A percentile compares a stretch with the other conserved stretches of the same genome.
Conservation (phyloP, 1,139 yeast species). For the Suhomyces guaymorum region DNA sequence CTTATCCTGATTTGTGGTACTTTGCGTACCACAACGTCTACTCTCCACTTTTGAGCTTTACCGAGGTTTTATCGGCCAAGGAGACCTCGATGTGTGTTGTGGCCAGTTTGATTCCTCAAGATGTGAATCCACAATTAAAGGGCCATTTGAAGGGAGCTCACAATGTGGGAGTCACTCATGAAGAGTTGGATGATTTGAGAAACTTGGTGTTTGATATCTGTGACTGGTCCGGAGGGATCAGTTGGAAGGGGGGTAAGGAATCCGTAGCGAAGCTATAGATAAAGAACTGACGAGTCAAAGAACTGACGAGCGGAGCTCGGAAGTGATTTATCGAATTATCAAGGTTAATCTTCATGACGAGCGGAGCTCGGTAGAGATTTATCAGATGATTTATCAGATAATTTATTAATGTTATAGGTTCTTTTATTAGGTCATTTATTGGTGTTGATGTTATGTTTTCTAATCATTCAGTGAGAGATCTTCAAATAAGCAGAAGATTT, state of each 20-base stretch:
- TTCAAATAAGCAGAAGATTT: no score
- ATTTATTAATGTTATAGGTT: no score
- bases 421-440: no score
- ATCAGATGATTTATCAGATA: no score
- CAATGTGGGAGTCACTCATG: conserved; percentile 71
- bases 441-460: no score
- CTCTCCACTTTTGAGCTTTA: conserved; percentile 71
- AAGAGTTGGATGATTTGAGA: conserved; percentile 63
- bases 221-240: conserved; percentile 68
- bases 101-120: conserved; percentile 84
- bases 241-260: conserved; percentile 56
- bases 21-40: conserved; percentile 74
- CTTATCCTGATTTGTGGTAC: conserved; percentile 85
- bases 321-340: no score
- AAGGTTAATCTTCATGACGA: no score
- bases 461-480: no score
- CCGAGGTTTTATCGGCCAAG: conserved; percentile 59
- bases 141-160: conserved; percentile 88
- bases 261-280: conserved; percentile 56
- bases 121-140: conserved; percentile 90
- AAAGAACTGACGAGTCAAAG: no score
- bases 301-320: no score
- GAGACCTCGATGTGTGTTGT: conserved; percentile 81
- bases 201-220: conserved; percentile 65
- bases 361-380: no score